Percentiles rank a stretch among this genome's conserved stretches.
These are phyloP conservation scores for Raddia distichophylla DNA, from an alignment of 176 grass and related monocot genomes.

Conservation along the genomic window DNA sequence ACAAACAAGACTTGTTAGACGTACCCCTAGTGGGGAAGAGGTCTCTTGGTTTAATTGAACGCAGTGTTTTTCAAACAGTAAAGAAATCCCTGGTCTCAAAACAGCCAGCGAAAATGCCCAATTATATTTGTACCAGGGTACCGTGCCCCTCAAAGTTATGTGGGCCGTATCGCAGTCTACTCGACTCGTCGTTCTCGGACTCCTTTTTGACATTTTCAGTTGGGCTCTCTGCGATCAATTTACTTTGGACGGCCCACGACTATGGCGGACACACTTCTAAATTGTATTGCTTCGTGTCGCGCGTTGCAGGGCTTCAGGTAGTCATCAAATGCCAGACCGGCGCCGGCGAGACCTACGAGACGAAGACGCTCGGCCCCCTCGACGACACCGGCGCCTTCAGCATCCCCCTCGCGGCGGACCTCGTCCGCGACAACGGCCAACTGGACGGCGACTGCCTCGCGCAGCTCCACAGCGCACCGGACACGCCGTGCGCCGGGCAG, in stretches of 20 bases:
- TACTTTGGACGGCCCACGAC: background rate
- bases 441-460: conserved; percentile 62
- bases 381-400: conserved; percentile 60
- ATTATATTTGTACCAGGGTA: background rate
- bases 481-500: conserved; percentile 56
- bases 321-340: conserved; percentile 57
- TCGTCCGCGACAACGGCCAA: conserved; percentile 42
- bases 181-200: background rate
- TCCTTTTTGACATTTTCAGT: background rate
- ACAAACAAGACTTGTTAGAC: too few species aligned
- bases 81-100: too few species aligned
- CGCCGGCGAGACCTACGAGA: conserved; percentile 52
- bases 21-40: too few species aligned
- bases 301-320: conserved; percentile 53
- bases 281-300: background rate
- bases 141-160: background rate
- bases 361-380: conserved; percentile 43
- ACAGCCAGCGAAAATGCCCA: background rate
- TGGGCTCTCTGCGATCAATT: too few species aligned
- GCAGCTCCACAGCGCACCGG: conserved; percentile 53
- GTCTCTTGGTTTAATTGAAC: too few species aligned
- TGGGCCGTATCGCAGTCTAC: background rate
- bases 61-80: too few species aligned
- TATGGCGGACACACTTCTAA: background rate
- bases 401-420: conserved; percentile 34